Conservation (phyloP, 305 asterid species). For the Fraxinus latifolia region DNA sequence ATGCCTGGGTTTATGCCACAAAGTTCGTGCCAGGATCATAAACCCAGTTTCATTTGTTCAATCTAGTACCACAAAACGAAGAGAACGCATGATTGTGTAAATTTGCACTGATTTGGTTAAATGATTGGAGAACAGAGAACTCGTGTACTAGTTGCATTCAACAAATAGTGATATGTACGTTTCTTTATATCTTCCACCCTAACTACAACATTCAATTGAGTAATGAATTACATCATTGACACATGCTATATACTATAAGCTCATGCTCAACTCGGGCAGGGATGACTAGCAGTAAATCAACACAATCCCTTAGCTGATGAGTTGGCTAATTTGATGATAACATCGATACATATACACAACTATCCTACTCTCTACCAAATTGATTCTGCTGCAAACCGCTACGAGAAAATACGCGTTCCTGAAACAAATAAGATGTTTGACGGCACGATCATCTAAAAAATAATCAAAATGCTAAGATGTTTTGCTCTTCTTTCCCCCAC, state of each 20-base stretch:
- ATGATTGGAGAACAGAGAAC: neutral
- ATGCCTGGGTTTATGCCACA: constrained; percentile 51
- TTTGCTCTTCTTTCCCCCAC: constrained; percentile 37
- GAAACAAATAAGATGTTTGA: neutral
- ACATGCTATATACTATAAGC: neutral
- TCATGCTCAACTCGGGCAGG: neutral
- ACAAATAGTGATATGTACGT: neutral
- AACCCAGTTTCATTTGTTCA: neutral
- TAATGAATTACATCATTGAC: neutral
- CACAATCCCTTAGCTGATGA: neutral
- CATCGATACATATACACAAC: neutral
- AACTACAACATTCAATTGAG: constrained; percentile 7
- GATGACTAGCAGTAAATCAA: neutral
- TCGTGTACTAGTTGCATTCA: neutral
- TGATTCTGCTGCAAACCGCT: neutral
- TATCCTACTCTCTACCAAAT: neutral
- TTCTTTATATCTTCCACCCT: neutral
- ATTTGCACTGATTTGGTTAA: neutral
- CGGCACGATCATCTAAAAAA: neutral
- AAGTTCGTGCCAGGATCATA: constrained; percentile 49
- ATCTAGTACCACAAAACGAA: neutral
- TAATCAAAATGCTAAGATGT: constrained; percentile 13
- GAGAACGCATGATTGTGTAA: neutral
- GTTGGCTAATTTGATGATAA: neutral
- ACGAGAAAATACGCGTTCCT: neutral